Conservation (phyloP, 2,329 filamentous ascomycete species). For the Fusarium multiceps region DNA sequence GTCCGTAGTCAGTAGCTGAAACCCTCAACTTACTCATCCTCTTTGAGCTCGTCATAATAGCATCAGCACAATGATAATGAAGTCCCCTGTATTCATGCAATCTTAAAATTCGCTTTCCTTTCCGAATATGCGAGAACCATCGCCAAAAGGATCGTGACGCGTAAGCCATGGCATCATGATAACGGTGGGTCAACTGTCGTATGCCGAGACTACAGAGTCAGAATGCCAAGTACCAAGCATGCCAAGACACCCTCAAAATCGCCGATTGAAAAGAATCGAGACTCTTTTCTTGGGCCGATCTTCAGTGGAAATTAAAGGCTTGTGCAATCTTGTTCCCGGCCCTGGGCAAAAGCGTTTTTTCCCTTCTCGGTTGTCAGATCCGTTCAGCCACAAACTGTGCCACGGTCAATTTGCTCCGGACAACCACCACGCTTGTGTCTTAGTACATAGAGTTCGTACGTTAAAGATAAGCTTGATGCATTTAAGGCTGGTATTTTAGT, state of each 20-base stretch:
- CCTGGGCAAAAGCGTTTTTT: background rate
- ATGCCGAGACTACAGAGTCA: conserved; percentile 7
- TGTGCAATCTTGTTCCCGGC: background rate
- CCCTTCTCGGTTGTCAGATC: background rate
- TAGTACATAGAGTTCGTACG: too few species aligned
- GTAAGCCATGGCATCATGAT: background rate
- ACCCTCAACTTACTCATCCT: too few species aligned
- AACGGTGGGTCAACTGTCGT: conserved; percentile 11
- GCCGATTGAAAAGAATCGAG: background rate
- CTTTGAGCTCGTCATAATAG: background rate
- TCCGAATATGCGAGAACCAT: background rate
- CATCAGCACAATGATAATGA: too few species aligned
- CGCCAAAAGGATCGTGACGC: background rate
- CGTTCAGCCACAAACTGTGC: background rate
- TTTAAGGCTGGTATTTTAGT: background rate
- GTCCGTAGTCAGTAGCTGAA: background rate
- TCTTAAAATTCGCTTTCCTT: background rate
- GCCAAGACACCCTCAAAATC: background rate
- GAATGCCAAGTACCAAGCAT: background rate
- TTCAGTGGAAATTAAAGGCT: background rate
- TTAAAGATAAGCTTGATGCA: background rate
- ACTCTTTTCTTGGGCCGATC: background rate
- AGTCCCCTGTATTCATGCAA: background rate
- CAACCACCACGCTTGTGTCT: background rate
- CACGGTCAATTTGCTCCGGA: background rate